Percentiles rank a stretch among this genome's conserved stretches.
phyloP scores from a whole-genome alignment of 768 basidiomycete species.

The Hygrophoropsis aurantiaca region DNA sequence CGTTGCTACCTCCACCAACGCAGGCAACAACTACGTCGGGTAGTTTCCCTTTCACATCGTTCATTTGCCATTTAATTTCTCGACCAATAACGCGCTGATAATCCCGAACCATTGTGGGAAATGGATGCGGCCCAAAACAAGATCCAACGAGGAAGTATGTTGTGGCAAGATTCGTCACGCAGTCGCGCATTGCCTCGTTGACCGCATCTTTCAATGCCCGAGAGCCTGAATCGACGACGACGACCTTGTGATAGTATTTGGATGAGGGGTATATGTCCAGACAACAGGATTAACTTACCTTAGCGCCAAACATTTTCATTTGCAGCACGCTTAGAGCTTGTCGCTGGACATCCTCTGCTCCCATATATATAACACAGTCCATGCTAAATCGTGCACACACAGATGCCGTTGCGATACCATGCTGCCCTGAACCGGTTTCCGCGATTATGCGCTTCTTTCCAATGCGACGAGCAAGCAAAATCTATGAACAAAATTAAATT shows the following conservation, averaged over 20 bases:
- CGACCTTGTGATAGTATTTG: slow-evolving; percentile 53
- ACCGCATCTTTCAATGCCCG: slow-evolving; percentile 97
- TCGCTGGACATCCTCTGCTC: slow-evolving; percentile 92
- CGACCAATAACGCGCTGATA: slow-evolving; percentile 94
- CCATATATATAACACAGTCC: slow-evolving; percentile 98
- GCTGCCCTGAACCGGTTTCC: slow-evolving; percentile 98
- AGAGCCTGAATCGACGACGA: slow-evolving; percentile 92
- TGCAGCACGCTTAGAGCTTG: slow-evolving; percentile 99
- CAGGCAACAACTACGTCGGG: slow-evolving; percentile 96
- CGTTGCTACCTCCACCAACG: slow-evolving; percentile 96
- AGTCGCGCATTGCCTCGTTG: slow-evolving; percentile 97
- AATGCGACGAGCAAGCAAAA: slow-evolving; percentile 85
- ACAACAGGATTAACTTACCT: slow-evolving; percentile 43
- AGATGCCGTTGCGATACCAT: slow-evolving; percentile 98
- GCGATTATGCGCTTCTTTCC: slow-evolving; percentile 98
- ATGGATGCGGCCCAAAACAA: slow-evolving; percentile 96
- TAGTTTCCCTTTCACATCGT: slow-evolving; percentile 72
- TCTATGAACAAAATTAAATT: too few relatives aligned
- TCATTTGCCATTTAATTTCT: slow-evolving; percentile 92
- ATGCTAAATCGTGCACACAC: slow-evolving; percentile 96
- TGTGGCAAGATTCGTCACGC: slow-evolving; percentile 93
- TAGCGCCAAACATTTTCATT: slow-evolving; percentile 95
- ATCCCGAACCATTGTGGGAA: slow-evolving; percentile 98
- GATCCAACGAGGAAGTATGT: slow-evolving; percentile 98
- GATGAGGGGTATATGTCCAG: background rate